Conservation (phyloP, 2,329 filamentous ascomycete species). For the Colletotrichum melonis region DNA sequence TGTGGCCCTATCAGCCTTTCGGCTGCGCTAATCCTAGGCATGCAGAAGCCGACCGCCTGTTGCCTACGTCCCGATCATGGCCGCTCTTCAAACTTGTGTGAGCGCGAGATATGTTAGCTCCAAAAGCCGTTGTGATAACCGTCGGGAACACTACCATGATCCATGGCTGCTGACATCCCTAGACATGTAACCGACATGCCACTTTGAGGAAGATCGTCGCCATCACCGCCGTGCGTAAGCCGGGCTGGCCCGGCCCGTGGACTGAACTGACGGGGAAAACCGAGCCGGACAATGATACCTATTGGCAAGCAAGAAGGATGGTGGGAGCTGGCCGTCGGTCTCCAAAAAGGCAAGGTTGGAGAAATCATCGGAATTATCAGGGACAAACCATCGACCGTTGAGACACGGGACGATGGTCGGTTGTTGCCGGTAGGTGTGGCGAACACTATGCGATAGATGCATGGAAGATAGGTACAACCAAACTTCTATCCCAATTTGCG, state of each 20-base stretch:
- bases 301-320: background rate
- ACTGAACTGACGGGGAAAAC: slow-evolving; percentile 9
- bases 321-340: slow-evolving; percentile 3
- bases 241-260: slow-evolving; percentile 31
- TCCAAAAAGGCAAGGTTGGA: slow-evolving; percentile 7
- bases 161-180: background rate
- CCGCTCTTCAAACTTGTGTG: no score
- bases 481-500: background rate
- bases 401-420: background rate
- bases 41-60: no score
- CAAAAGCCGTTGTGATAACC: background rate
- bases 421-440: background rate
- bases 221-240: slow-evolving; percentile 20
- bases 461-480: no score
- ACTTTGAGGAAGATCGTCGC: slow-evolving; percentile 15
- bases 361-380: slow-evolving; percentile 17
- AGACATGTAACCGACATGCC: slow-evolving; percentile 3
- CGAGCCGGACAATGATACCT: background rate
- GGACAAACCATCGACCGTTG: background rate
- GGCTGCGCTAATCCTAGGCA: no score
- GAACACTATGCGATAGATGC: background rate
- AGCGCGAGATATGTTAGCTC: background rate
- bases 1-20: no score
- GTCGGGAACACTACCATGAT: background rate
- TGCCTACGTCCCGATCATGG: no score